phyloP scores from a whole-genome alignment of 441 rosid genomes.

The Erodium trifolium region DNA sequence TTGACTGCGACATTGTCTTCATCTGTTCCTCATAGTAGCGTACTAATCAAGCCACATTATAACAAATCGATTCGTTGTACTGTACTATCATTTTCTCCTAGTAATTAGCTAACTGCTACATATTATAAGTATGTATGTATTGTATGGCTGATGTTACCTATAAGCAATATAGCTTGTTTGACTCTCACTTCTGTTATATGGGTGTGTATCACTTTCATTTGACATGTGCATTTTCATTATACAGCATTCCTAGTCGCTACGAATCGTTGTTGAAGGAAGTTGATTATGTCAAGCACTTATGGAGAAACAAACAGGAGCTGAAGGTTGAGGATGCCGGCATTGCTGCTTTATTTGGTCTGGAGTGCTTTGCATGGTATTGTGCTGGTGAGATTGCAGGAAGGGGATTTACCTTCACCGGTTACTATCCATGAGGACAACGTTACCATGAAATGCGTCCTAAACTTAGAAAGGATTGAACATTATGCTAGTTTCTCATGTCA shows the following conservation, averaged over 20 bases:
- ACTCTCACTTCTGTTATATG: not conserved
- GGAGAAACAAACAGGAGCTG: not conserved
- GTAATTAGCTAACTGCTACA: not conserved
- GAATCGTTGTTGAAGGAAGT: not conserved
- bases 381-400: not conserved
- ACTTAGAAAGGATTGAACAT: not conserved
- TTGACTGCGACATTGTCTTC: not conserved
- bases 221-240: not conserved
- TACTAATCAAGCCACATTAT: not conserved
- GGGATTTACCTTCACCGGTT: not conserved
- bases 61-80: not conserved
- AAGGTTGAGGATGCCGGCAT: constrained; percentile 1
- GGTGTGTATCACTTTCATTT: not conserved
- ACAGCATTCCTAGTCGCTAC: not conserved
- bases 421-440: not conserved
- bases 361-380: not conserved
- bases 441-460: not conserved
- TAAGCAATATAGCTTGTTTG: too few species aligned
- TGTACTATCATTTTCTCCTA: not conserved
- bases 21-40: not conserved
- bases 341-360: not conserved
- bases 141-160: not conserved
- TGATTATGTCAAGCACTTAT: not conserved
- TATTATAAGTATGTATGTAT: not conserved
- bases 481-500: not conserved